Evolutionary conservation across 345 rosid genomes (phyloP), one percentile per base, ranked within the genome.

Genomic region (Ricinus communis): DNA sequence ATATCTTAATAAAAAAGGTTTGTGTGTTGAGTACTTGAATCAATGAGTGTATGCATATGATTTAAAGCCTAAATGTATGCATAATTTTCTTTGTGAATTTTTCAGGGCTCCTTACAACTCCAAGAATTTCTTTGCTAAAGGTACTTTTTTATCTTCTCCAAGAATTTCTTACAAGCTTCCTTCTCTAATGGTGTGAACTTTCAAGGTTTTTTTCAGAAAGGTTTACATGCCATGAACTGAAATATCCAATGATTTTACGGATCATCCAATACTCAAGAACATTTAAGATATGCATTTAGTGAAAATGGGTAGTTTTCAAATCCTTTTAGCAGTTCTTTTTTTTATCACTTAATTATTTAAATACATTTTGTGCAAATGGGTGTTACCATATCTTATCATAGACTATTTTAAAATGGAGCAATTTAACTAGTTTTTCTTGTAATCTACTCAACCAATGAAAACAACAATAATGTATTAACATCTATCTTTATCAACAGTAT

Each of bases 71-170:
- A 14, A 27, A 46, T 45, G 12, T n/a, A 13, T 18, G 11, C 8
- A 12, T 15, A 28, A 21, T 51, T n/a, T n/a, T 47, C 1, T 21
- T 31, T 13, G 10, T 21, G 49, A 22, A 45, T 9, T 45, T 62
- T 66, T 38, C 77, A 52, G 75, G 69, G 72, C 71, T 77, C 71
- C 66, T 71, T 40, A 30, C 52, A 76, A 71, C 70, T 76, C 65
- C 75, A 65, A 41, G 8, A 22, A n/a, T n/a, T 33, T 33, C n/a
- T 16, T 27, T 60, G 33, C 66, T 14, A 1, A 55, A 76, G 80
- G 79, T 79, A 71, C 5, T 12, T 56, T 25, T 54, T 5, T 68
- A 11, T 24, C 2, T 56, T 16, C 38, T 33, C 38, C 38, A 33
- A 33, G 6, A 43, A 43, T 69, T 33, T 6, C 38, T 33, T 33